These are phyloP conservation scores for Mycena olivaceomarginata DNA, from an alignment of 768 basidiomycete genomes.

Conservation along the genomic window DNA sequence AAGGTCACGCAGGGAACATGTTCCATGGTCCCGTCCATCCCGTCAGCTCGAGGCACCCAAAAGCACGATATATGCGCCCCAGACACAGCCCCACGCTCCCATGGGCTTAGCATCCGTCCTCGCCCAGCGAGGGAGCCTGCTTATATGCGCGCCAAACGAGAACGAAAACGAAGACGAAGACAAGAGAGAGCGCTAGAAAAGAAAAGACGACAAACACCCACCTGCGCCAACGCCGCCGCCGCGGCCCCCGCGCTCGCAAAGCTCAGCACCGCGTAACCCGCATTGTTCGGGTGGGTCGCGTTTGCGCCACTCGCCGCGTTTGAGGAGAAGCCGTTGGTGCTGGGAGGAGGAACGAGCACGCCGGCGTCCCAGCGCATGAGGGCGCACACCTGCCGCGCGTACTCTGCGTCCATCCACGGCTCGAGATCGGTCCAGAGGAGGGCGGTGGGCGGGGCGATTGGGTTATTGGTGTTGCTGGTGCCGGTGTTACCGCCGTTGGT, in stretches of 20 bases:
- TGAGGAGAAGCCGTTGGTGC: constrained; percentile 58
- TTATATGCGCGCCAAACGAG: too few relatives aligned
- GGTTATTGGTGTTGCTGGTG: too few relatives aligned
- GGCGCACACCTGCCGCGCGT: constrained; percentile 90
- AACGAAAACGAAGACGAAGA: too few relatives aligned
- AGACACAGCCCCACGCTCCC: too few relatives aligned
- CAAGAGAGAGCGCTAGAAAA: too few relatives aligned
- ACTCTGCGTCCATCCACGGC: constrained; percentile 98
- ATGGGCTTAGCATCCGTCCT: too few relatives aligned
- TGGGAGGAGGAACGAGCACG: constrained; percentile 59
- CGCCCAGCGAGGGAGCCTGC: too few relatives aligned
- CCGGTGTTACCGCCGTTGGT: too few relatives aligned
- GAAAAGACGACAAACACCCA: background rate
- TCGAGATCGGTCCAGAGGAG: constrained; percentile 93
- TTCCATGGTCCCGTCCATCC: too few relatives aligned
- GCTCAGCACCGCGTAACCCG: constrained; percentile 39
- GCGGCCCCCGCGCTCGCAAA: constrained; percentile 32
- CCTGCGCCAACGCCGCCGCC: constrained; percentile 35
- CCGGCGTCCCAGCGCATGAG: constrained; percentile 92
- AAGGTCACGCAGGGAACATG: background rate
- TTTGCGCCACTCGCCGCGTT: constrained; percentile 72
- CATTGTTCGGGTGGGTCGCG: constrained; percentile 72
- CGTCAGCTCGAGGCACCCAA: too few relatives aligned
- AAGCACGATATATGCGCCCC: too few relatives aligned
- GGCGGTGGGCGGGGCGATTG: constrained; percentile 66